A percentile compares a stretch with the other conserved stretches of the same genome.
Evolutionary conservation across 306 rosid species (phyloP).

Genomic region (Vicia sativa): DNA sequence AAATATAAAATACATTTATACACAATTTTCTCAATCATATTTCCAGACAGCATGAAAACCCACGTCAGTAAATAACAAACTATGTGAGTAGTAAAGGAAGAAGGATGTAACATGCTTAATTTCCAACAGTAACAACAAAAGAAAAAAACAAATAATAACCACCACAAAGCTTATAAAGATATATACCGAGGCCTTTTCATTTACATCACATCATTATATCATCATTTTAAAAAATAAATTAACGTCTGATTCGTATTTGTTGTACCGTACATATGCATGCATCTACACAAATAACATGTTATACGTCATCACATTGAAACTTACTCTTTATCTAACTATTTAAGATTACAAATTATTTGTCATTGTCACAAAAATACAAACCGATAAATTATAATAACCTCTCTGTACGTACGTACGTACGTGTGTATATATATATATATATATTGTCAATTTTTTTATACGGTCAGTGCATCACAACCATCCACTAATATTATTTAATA

Average conservation of each 20-base stretch:
- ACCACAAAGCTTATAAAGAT: conserved; percentile 36
- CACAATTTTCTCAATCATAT: not conserved
- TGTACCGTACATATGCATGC: conserved; percentile 42
- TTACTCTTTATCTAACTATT: conserved; percentile 53
- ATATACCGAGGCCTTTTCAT: conserved; percentile 30
- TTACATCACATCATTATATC: conserved; percentile 37
- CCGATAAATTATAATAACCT: no score
- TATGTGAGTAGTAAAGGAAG: not conserved
- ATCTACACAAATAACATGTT: conserved; percentile 39
- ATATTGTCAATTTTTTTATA: no score
- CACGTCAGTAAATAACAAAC: conserved; percentile 33
- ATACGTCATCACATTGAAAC: conserved; percentile 46
- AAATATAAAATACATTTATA: not conserved
- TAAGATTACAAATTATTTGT: conserved; percentile 22
- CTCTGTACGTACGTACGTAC: no score
- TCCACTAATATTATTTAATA: no score
- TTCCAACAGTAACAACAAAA: conserved; percentile 43
- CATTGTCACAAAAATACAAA: not conserved
- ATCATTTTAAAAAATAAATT: not conserved
- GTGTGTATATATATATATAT: no score
- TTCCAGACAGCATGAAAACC: conserved; percentile 26
- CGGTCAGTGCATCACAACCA: no score
- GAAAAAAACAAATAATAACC: conserved; percentile 23
- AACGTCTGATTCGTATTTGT: conserved; percentile 20
- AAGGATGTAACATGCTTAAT: conserved; percentile 12